Evolutionary conservation across 192 early-diverging fungal genomes (phyloP), one percentile per base, ranked within the genome.

Genomic region (Mortierella claussenii): DNA sequence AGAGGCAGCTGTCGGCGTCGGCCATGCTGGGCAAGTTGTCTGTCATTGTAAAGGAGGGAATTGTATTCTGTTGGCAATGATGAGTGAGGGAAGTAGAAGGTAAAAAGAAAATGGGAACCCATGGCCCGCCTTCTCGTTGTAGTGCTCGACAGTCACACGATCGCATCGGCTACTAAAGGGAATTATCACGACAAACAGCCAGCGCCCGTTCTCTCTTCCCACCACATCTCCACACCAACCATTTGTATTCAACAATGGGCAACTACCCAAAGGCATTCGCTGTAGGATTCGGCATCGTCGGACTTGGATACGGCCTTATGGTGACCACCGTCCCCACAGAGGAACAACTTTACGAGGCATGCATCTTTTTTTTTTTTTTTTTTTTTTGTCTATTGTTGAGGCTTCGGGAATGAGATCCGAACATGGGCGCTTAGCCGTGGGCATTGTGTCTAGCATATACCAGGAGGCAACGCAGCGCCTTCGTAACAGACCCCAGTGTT

Each of bases 311-410:
- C 52, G 80, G 65, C 18, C 59, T 86, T 21, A 83, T 86, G 84
- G 53, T 79, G 34, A 78, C 81, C 9, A 86, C 84, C 0, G 84
- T 86, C 3, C 84, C 84, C 20, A 76, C 79, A 63, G 84, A 86
- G 55, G 69, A 79, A 32, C 32, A 75, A 24, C 70, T 75, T 23
- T 75, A 75, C 50, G 33, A 75, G 70, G 70, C 69, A 73, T 53
- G 61, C 47, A 5, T 33, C 28, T 58, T 26, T 50, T 31, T 49
- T 20, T 33, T 32, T 43, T 28, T 56, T 24, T 23, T 24, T 30
- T 37, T 26, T 23, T 57, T 15, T 57, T 57, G 21, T 12, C 3
- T 21, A 18, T 6, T 40, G 11, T 37, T 37, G 1, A 32, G 8
- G 0, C 3, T 21, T 24, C 13, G 17, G 26, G 46, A 63, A 58